Conservation (phyloP, 257 asterid species). For the Nicotiana benthamiana region DNA sequence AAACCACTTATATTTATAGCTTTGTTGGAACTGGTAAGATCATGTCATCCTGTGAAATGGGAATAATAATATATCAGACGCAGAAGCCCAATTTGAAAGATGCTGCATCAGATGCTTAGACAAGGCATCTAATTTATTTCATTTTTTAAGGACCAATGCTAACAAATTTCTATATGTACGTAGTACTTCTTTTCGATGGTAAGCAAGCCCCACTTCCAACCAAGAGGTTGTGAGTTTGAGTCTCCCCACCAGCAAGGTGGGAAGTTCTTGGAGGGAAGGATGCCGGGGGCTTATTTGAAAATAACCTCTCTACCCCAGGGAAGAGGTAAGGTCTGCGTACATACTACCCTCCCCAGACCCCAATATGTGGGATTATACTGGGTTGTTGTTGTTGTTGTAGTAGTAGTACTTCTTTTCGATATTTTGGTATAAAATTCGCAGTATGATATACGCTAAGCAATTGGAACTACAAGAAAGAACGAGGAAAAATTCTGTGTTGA, state of each 20-base stretch:
- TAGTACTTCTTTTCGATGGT: background rate
- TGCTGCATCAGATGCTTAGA: slow-evolving; percentile 7
- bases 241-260: too few relatives aligned
- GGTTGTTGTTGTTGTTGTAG: too few relatives aligned
- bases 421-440: background rate
- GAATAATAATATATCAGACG: background rate
- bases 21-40: background rate
- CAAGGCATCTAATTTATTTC: background rate
- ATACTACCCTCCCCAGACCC: too few relatives aligned
- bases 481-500: background rate
- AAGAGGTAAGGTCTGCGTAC: too few relatives aligned
- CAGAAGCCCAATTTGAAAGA: background rate
- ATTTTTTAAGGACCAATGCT: background rate
- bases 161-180: too few relatives aligned
- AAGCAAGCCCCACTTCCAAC: too few relatives aligned
- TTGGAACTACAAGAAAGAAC: background rate
- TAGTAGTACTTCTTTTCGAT: background rate
- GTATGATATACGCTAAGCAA: background rate
- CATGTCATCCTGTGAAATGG: background rate
- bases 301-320: too few relatives aligned
- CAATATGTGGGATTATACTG: too few relatives aligned
- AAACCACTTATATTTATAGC: background rate
- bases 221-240: too few relatives aligned
- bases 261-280: too few relatives aligned
- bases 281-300: too few relatives aligned